These are phyloP conservation scores for Stagonosporopsis cucurbitacearum DNA, from an alignment of 2,329 filamentous ascomycete genomes.

Conservation along the genomic window DNA sequence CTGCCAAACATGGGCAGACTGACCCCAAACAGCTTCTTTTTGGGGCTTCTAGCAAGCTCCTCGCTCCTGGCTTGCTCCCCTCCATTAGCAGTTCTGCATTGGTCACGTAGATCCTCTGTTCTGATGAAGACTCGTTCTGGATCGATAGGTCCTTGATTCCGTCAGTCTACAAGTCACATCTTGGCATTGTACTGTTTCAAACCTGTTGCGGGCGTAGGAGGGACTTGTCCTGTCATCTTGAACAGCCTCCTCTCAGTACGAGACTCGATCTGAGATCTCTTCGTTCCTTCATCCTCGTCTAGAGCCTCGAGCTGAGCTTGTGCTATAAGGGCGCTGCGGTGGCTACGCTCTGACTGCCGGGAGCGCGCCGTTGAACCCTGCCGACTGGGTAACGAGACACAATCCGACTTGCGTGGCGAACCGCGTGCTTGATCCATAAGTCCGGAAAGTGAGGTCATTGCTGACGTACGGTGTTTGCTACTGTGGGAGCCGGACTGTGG, in stretches of 20 bases:
- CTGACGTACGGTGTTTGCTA: conserved; percentile 24
- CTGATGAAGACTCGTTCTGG: conserved; percentile 25
- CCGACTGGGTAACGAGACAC: conserved; percentile 23
- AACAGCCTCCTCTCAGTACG: conserved; percentile 45
- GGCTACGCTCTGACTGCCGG: conserved; percentile 31
- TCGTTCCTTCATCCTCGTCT: conserved; percentile 42
- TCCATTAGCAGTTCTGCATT: conserved; percentile 24
- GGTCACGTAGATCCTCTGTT: conserved; percentile 30
- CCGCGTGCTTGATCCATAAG: conserved; percentile 33
- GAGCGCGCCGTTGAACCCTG: conserved; percentile 31
- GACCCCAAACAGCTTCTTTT: conserved; percentile 50
- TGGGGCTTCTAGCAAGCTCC: conserved; percentile 46
- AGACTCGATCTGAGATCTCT: conserved; percentile 51
- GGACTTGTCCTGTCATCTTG: conserved; percentile 42
- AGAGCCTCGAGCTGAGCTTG: conserved; percentile 29
- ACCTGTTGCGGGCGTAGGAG: conserved; percentile 33
- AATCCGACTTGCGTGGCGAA: conserved; percentile 33
- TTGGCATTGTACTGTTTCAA: neutral
- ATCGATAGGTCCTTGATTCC: conserved; percentile 3
- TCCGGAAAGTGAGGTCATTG: conserved; percentile 30
- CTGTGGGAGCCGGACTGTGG: conserved; percentile 25
- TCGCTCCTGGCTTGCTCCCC: conserved; percentile 18
- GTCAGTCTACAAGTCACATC: neutral
- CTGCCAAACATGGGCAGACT: conserved; percentile 37
- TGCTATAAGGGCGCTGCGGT: conserved; percentile 19